phyloP scores from a whole-genome alignment of 768 basidiomycete species.

The Tylopilus rubrobrunneus region DNA sequence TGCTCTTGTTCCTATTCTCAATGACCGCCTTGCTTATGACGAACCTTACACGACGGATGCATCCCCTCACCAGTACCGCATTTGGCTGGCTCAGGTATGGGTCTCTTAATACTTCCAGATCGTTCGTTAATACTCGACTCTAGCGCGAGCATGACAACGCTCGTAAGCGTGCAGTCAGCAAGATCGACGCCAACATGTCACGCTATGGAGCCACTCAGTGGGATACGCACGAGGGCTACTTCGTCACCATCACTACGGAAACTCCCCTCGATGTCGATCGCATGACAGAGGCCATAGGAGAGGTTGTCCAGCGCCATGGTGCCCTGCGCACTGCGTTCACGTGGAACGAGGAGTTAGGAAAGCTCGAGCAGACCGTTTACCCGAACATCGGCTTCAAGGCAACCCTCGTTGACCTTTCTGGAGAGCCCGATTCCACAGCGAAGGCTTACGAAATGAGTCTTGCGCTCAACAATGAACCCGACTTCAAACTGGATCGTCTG shows the following conservation, averaged over 20 bases:
- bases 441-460: slow-evolving; percentile 31
- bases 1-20: slow-evolving; percentile 26
- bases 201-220: slow-evolving; percentile 32
- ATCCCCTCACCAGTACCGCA: slow-evolving; percentile 26
- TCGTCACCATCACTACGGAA: slow-evolving; percentile 18
- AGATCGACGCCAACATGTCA: slow-evolving; percentile 30
- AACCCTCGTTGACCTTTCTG: slow-evolving; percentile 25
- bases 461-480: slow-evolving; percentile 20
- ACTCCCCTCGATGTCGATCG: slow-evolving; percentile 25
- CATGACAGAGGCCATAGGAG: slow-evolving; percentile 25
- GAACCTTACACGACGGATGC: slow-evolving; percentile 29
- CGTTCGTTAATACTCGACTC: neutral
- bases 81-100: slow-evolving; percentile 31
- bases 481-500: slow-evolving; percentile 24
- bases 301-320: slow-evolving; percentile 29
- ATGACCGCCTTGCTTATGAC: slow-evolving; percentile 30
- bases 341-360: slow-evolving; percentile 29
- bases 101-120: neutral
- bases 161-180: slow-evolving; percentile 25
- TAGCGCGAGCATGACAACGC: slow-evolving; percentile 29
- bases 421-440: slow-evolving; percentile 19
- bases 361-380: slow-evolving; percentile 29
- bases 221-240: slow-evolving; percentile 29
- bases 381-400: slow-evolving; percentile 25
- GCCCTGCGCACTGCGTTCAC: slow-evolving; percentile 27